Base-by-base conservation (phyloP, 164 flowering plant genomes). In the Tetracentron sinense region DNA sequence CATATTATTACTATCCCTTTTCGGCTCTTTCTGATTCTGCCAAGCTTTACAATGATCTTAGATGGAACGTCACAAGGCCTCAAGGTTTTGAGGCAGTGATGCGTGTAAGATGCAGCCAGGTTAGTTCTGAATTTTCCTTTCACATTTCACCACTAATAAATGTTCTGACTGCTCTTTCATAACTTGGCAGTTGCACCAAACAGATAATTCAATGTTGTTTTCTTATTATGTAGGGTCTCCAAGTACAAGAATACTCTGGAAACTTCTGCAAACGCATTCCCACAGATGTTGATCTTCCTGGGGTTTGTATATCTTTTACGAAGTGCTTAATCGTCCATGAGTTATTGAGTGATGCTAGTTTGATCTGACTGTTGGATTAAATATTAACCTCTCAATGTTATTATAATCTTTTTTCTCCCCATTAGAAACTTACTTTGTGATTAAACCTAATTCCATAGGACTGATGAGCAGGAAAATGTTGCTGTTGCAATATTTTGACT, bases 91-190 rank as follows among this genome's bases (percentile, higher is more conserved):
- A 95, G 78, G 99, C 99, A 27, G 97, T 95, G 56, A 92, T 95
- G 99, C 95, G 99, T 64, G 96, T 92, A 22, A 80, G 99, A 77
- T 88, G 97, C 79, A 89, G 97, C 75, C 97, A 91, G 97, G 99
- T 90, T 60, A 60, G 70, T 72, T 60, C 51, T 1, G 50, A 27
- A 56, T 29, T 31, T 1, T 48, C 7, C 28, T 17, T 28, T 17
- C 21, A 61, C 30, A 48, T 46, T 48, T 55, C 17, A 38, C 44
- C 1, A 22, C 59, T 27, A 14, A 20, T 20, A 22, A 25, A 10
- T 66, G 50, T 14, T 49, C 56, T 25, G 29, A n/a, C 21, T 29
- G 5, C 5, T 8, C 5, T 38, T 38, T 16, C 14, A 38, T 38
- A 38, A n/a, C n/a, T n/a, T 38, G 22, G 5, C 48, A 20, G 29